phyloP scores from a whole-genome alignment of 1,139 yeast species.

The Candida tropicalis region DNA sequence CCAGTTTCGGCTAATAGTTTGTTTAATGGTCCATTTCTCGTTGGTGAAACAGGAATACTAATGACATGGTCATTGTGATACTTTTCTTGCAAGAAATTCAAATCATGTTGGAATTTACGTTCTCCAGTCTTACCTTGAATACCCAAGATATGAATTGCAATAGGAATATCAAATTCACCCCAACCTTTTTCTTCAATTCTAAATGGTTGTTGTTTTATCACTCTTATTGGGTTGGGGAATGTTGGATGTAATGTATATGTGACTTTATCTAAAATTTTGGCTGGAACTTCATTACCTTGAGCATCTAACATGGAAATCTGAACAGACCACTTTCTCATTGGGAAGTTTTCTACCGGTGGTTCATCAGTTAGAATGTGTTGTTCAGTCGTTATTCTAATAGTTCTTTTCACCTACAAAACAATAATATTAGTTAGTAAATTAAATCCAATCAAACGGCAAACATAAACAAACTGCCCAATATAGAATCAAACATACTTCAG shows the following conservation, averaged over 20 bases:
- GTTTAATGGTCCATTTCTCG: conserved; percentile 68
- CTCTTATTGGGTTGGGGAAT: conserved; percentile 83
- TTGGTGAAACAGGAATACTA: conserved; percentile 61
- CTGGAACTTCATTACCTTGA: conserved; percentile 83
- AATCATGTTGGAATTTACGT: conserved; percentile 81
- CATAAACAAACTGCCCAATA: neutral
- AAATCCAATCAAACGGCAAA: neutral
- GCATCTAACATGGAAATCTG: conserved; percentile 75
- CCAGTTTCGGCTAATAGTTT: conserved; percentile 81
- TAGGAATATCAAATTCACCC: conserved; percentile 96
- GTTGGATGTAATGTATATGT: conserved; percentile 95
- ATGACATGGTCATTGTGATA: conserved; percentile 79
- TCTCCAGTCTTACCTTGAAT: conserved; percentile 82
- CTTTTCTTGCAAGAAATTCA: conserved; percentile 78
- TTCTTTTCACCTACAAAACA: conserved; percentile 66
- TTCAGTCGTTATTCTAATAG: conserved; percentile 83
- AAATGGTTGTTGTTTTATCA: conserved; percentile 85
- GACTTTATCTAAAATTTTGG: conserved; percentile 86
- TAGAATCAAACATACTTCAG: conserved; percentile 15
- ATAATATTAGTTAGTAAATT: conserved; percentile 18
- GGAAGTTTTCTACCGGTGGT: conserved; percentile 89
- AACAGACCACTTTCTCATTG: conserved; percentile 95
- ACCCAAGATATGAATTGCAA: conserved; percentile 69
- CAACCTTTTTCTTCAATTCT: conserved; percentile 92
- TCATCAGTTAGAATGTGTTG: conserved; percentile 83